These are phyloP conservation scores for sweet orange (Citrus sinensis) DNA, from an alignment of 345 rosid species.

Conservation along the genomic window DVS_A1.0 CM039165.1:14427501-14428000, in stretches of 20 bases:
- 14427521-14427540: constrained; percentile 61
- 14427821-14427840: not conserved
- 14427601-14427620: constrained; percentile 67
- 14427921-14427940: constrained; percentile 89
- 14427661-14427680: constrained; percentile 71
- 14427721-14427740: not conserved
- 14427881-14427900: constrained; percentile 61
- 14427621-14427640: constrained; percentile 74
- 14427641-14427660: constrained; percentile 84
- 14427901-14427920: constrained; percentile 72
- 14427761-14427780: not conserved
- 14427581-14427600: constrained; percentile 65
- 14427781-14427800: not conserved
- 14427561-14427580: constrained; percentile 58
- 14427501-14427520: constrained; percentile 58
- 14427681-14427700: constrained; percentile 52
- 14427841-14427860: constrained; percentile 2
- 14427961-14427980: not conserved
- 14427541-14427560: constrained; percentile 55
- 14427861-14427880: constrained; percentile 63
- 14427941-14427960: constrained; percentile 13
- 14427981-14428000: not conserved
- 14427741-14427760: not conserved
- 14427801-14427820: not conserved
- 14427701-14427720: constrained; percentile 6